phyloP scores from a whole-genome alignment of 495 filamentous ascomycete genomes.

The Penicillium longicatenatum region DNA sequence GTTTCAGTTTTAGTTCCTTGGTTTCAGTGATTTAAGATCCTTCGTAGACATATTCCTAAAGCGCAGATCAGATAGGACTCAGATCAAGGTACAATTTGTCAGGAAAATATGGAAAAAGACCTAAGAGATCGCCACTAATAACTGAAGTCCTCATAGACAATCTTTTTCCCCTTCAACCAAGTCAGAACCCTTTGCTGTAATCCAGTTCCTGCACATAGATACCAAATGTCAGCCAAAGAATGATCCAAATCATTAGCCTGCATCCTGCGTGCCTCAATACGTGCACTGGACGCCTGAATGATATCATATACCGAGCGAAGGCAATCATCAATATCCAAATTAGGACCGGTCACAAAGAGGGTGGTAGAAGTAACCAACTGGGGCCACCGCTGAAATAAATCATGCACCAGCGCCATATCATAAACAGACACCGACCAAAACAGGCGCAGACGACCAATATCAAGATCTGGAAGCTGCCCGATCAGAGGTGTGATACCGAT shows the following conservation, averaged over 20 bases:
- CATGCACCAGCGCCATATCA: conserved; percentile 64
- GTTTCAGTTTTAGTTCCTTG: too few relatives aligned
- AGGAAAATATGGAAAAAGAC: not conserved
- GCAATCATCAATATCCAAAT: not conserved
- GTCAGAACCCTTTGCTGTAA: conserved; percentile 57
- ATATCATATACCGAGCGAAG: not conserved
- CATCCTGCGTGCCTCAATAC: not conserved
- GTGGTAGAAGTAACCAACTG: conserved; percentile 52
- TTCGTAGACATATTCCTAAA: too few relatives aligned
- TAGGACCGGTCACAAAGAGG: not conserved
- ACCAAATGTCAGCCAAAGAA: conserved; percentile 56
- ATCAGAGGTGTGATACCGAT: conserved; percentile 82
- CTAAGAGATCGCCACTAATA: conserved; percentile 45
- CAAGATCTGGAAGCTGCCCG: conserved; percentile 55
- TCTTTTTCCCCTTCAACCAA: conserved; percentile 65
- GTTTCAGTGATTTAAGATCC: too few relatives aligned
- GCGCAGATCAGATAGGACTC: too few relatives aligned
- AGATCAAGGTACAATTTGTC: not conserved
- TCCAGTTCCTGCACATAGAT: conserved; percentile 62
- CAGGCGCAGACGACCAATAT: conserved; percentile 50
- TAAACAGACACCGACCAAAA: conserved; percentile 42
- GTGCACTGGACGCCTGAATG: conserved; percentile 58
- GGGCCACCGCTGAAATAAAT: conserved; percentile 56
- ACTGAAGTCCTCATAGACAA: conserved; percentile 71
- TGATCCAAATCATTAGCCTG: conserved; percentile 44